These are phyloP conservation scores for Flaveria linearis DNA, from an alignment of 129 eudicot species.

Conservation along the genomic window DNA sequence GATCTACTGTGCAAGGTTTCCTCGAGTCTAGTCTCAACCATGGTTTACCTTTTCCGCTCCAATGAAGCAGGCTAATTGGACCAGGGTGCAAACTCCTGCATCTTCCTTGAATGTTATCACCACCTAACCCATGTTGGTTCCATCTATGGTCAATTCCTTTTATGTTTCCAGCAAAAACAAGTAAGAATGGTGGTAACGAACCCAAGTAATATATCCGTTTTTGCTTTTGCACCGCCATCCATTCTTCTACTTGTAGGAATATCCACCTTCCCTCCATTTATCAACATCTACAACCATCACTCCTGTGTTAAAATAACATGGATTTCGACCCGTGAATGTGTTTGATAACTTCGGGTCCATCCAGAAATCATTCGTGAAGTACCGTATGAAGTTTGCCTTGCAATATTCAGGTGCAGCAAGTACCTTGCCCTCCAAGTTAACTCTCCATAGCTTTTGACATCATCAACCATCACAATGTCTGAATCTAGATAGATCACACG, in stretches of 20 bases:
- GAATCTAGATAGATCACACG: slow-evolving; percentile 57
- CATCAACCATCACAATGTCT: slow-evolving; percentile 53
- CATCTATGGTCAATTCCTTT: slow-evolving; percentile 50
- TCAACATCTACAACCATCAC: slow-evolving; percentile 51
- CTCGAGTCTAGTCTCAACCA: slow-evolving; percentile 60
- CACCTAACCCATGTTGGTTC: slow-evolving; percentile 61
- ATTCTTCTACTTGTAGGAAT: slow-evolving; percentile 49
- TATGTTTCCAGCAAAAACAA: slow-evolving; percentile 51
- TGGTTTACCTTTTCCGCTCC: slow-evolving; percentile 74
- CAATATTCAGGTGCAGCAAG: slow-evolving; percentile 57
- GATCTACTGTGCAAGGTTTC: slow-evolving; percentile 53
- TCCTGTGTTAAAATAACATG: slow-evolving; percentile 55
- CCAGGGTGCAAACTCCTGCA: slow-evolving; percentile 64
- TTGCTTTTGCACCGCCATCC: slow-evolving; percentile 59
- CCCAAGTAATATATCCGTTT: slow-evolving; percentile 55
- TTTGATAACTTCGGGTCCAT: slow-evolving; percentile 30
- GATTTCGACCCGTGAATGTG: slow-evolving; percentile 41
- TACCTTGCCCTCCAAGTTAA: slow-evolving; percentile 47
- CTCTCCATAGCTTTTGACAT: slow-evolving; percentile 50
- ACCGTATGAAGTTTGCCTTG: slow-evolving; percentile 47
- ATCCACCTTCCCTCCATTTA: slow-evolving; percentile 51
- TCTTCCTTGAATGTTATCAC: slow-evolving; percentile 55
- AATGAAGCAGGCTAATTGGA: slow-evolving; percentile 60
- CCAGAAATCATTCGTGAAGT: slow-evolving; percentile 52
- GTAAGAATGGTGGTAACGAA: slow-evolving; percentile 58